Percentiles rank a stretch among this genome's conserved stretches.
These are phyloP conservation scores for Penicillium sp. DNA, from an alignment of 2,329 filamentous ascomycete species.

Conservation along the genomic window DNA sequence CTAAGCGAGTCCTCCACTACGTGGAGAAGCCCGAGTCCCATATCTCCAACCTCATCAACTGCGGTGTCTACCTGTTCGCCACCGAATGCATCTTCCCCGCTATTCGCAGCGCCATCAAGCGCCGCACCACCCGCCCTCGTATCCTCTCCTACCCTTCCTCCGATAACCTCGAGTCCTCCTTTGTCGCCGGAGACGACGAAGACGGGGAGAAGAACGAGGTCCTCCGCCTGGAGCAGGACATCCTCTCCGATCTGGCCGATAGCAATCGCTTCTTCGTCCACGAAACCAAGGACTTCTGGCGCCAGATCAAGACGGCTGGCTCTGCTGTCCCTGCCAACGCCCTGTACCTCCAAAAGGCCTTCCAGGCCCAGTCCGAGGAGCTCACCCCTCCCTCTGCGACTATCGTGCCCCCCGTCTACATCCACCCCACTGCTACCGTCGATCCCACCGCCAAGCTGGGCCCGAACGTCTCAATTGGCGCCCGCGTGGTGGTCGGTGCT, in stretches of 20 bases:
- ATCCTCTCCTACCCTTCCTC: conserved; percentile 94
- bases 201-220: conserved; percentile 79
- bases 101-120: conserved; percentile 93
- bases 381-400: conserved; percentile 81
- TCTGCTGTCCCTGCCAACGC: conserved; percentile 96
- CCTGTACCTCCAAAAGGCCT: conserved; percentile 91
- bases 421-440: conserved; percentile 86
- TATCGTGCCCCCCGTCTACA: conserved; percentile 90
- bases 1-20: conserved; percentile 94
- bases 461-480: conserved; percentile 93
- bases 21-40: conserved; percentile 98
- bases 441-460: conserved; percentile 96
- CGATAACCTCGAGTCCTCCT: conserved; percentile 80
- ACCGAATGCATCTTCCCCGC: conserved; percentile 96
- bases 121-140: conserved; percentile 85
- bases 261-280: conserved; percentile 98
- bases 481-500: conserved; percentile 80
- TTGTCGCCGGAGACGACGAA: conserved; percentile 69
- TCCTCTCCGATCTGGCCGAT: conserved; percentile 91
- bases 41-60: conserved; percentile 99
- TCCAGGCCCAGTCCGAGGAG: conserved; percentile 79
- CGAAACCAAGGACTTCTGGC: conserved; percentile 99
- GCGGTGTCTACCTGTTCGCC: conserved; percentile 95
- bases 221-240: conserved; percentile 94
- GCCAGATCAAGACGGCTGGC: conserved; percentile 98